Base-by-base conservation (phyloP, 2,329 filamentous ascomycete genomes). In the Ophiocordyceps australis region DNA sequence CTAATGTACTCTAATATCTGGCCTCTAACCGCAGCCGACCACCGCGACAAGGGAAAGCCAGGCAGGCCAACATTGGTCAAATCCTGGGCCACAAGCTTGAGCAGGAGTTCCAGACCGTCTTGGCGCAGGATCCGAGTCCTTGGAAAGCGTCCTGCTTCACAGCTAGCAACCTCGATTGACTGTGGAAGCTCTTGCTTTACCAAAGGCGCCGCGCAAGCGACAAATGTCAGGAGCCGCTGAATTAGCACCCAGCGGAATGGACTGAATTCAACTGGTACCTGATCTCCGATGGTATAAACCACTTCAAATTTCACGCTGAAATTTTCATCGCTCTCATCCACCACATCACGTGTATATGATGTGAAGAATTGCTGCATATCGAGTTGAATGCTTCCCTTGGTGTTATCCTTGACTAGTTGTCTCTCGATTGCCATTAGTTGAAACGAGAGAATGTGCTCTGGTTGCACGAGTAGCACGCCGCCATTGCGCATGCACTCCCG, bases 261-360 rank as follows among this genome's bases (percentile, higher is more conserved):
- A 19, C 54, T 52, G 10, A 58, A 46, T 10, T 74, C 62, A 0
- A 71, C 45, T 0, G 54, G 33, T 2, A 39, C 37, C 30, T 68
- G 62, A 0, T 38, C 30, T 0, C 68, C 70, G 38, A 73, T 62
- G 0, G 68, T 70, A 30, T 75, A 74, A 2, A 74, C 50, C 0
- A 75, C 40, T 37, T 75, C 66, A 17, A 67, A 70, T 19, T 59
- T 62, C 3, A 57, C 52, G 18, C 54, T 63, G 24, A 74, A 60
- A 27, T 63, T 65, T 28, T 74, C 66, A 24, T 75, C 71, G 23
- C 61, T 66, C 38, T 75, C 70, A 29, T 75, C 70, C 0, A 75
- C 47, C 5, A 75, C 54, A 33, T 74, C 67, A 0, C 66, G 49
- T 0, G 57, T 49, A 4, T 44, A 30, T 0, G 25, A 6, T 20